Evolutionary conservation across 2,329 filamentous ascomycete genomes (phyloP), one percentile per base, ranked within the genome.

Genomic region (Pyrenophora seminiperda): DNA sequence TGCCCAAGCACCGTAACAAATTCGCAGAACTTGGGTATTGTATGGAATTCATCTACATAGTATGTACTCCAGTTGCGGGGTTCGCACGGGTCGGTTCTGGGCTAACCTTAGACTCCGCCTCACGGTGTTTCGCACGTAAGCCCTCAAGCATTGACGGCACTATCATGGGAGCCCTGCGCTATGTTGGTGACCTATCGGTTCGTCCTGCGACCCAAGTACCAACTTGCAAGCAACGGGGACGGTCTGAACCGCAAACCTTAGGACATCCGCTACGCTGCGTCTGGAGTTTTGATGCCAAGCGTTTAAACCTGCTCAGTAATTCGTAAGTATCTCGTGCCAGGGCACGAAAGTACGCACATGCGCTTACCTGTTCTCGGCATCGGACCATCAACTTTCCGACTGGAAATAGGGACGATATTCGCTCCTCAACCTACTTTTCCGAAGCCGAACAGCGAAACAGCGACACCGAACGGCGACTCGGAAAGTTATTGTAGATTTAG

Each of bases 301-400:
- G 22, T 53, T 46, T 38, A 54, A 47, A 31, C 18, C 54, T 46
- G 43, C 37, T 19, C 31, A 33, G 15, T 17, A 30, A 30, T 45
- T 36, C 9, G 9, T 10, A 11, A 9, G 24, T 27, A 27, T 43
- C 11, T 14, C 11, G 34, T 19, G 33, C 18, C 41, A 41, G 60
- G 63, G 24, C 9, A 63, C 60, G 52, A 61, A 65, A 55, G 47
- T 40, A 30, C 27, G 49, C 61, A 34, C 54, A 38, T 37, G 3
- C 5, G 36, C 22, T 50, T 48, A 45, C 42, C 24, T 11, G 10
- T 29, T 41, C 49, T 65, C 63, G 61, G 62, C 41, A 53, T 37
- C 58, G 52, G 54, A 50, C 52, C 45, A 46, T 57, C 50, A 54
- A 54, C 40, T 34, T 47, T 62, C 59, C 47, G 59, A 53, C 52